A percentile compares a stretch with the other conserved stretches of the same genome.
Conservation (phyloP, 139 green algal species). For the Chlorella vulgaris region DNA sequence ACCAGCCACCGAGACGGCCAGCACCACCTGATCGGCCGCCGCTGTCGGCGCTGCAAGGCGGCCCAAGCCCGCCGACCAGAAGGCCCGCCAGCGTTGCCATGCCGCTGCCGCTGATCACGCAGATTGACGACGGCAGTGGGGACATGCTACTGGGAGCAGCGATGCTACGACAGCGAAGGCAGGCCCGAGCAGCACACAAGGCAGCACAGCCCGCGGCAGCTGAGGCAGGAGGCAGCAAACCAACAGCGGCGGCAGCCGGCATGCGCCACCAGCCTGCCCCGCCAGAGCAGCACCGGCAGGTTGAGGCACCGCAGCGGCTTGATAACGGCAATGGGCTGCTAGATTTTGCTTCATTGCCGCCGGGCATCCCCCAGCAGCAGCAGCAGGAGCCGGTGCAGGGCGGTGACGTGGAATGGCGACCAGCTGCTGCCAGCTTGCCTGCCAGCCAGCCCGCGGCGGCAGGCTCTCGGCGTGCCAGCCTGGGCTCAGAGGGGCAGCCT, state of each 20-base stretch:
- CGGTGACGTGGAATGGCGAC: slow-evolving; percentile 1
- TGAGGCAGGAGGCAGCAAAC: not conserved
- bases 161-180: not conserved
- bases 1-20: not conserved
- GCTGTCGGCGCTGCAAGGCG: slow-evolving; percentile 18
- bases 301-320: not conserved
- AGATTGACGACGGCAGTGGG: not conserved
- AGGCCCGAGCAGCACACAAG: not conserved
- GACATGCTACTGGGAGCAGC: not conserved
- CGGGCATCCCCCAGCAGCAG: not conserved
- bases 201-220: not conserved
- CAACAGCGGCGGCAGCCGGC: not conserved
- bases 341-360: no score
- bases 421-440: not conserved
- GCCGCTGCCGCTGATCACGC: no score
- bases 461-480: not conserved
- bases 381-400: not conserved
- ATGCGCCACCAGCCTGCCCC: not conserved
- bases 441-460: not conserved
- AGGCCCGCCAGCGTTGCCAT: not conserved
- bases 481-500: not conserved
- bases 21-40: not conserved
- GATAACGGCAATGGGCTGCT: not conserved
- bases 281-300: slow-evolving; percentile 19
- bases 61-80: not conserved